Evolutionary conservation across 2,329 filamentous ascomycete genomes (phyloP), one percentile per base, ranked within the genome.

Genomic region (Sclerotinia minor): DNA sequence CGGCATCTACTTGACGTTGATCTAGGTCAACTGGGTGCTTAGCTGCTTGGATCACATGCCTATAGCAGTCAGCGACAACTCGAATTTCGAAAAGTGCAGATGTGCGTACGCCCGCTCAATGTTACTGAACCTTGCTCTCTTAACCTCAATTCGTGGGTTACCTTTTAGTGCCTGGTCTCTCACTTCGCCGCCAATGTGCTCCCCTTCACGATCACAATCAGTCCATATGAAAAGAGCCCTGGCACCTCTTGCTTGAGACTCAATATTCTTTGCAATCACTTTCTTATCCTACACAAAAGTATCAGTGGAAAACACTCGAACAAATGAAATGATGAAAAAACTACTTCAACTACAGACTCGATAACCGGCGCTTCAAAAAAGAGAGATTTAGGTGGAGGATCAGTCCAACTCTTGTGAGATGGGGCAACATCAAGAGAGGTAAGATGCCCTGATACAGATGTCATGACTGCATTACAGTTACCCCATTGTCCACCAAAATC

Each of bases 141-240:
- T 95, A 68, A 97, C 86, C 70, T 92, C 84, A 53, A 99, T 88
- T 1, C 82, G 82, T 13, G 83, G 79, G 71, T 97, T 98, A 13
- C 86, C 89, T 75, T 88, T 87, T 58, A 83, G 82, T 6, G 95
- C 95, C 68, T 94, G 89, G 64, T 91, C 86, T 55, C 92, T 89
- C 69, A 99, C 94, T 78, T 99, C 94, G 50, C 90, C 85, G 8
- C 95, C 95, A 73, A 99, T 99, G 76, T 98, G 91, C 78, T 99
- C 95, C 47, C 95, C 95, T 83, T 99, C 95, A 67, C 94, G 88
- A 82, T 99, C 95, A 79, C 95, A 98, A 83, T 99, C 95, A 0
- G 95, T 99, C 95, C 95, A 99, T 74, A 99, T 97, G 78, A 96
- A 94, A 44, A 99, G 83, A 17, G 89, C 87, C 67, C 84, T 85